Percentiles rank a stretch among this genome's conserved stretches.
These are phyloP conservation scores for Edaphochlamys debaryana DNA, from an alignment of 139 green algal species.

Conservation along the genomic window DNA sequence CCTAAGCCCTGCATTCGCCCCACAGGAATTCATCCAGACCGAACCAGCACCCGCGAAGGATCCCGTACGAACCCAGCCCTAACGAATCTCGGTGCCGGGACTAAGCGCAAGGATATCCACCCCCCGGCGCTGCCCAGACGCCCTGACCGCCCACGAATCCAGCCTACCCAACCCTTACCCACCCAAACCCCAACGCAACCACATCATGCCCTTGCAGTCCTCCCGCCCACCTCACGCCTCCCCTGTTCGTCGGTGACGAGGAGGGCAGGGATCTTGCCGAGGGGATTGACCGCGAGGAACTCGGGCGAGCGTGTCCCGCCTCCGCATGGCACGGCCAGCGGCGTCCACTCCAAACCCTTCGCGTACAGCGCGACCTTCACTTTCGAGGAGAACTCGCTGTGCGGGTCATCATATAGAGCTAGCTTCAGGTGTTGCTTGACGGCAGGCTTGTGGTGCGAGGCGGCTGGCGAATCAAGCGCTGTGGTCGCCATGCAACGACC, in stretches of 20 bases:
- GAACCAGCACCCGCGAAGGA: too few relatives aligned
- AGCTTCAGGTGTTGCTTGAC: too few relatives aligned
- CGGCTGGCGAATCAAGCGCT: too few relatives aligned
- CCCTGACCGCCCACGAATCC: background rate
- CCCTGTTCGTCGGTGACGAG: background rate
- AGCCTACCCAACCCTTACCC: too few relatives aligned
- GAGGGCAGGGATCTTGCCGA: slow-evolving; percentile 48
- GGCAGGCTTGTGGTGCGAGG: too few relatives aligned
- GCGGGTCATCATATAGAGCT: slow-evolving; percentile 5
- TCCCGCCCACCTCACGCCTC: background rate
- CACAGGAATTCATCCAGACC: too few relatives aligned
- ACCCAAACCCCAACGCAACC: too few relatives aligned
- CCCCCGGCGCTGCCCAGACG: background rate
- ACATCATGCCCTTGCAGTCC: background rate
- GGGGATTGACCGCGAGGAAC: background rate
- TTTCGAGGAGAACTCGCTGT: slow-evolving; percentile 27
- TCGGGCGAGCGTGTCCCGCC: background rate
- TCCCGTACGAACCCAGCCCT: too few relatives aligned
- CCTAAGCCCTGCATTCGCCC: too few relatives aligned
- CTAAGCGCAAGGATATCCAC: too few relatives aligned
- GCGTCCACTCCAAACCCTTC: background rate
- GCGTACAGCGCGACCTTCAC: slow-evolving; percentile 28
- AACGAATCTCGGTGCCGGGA: too few relatives aligned
- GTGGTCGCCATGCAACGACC: too few relatives aligned
- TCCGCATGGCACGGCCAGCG: slow-evolving; percentile 16